These are phyloP conservation scores for Herpetospermum pedunculosum DNA, from an alignment of 306 rosid species.

Conservation along the genomic window DNA sequence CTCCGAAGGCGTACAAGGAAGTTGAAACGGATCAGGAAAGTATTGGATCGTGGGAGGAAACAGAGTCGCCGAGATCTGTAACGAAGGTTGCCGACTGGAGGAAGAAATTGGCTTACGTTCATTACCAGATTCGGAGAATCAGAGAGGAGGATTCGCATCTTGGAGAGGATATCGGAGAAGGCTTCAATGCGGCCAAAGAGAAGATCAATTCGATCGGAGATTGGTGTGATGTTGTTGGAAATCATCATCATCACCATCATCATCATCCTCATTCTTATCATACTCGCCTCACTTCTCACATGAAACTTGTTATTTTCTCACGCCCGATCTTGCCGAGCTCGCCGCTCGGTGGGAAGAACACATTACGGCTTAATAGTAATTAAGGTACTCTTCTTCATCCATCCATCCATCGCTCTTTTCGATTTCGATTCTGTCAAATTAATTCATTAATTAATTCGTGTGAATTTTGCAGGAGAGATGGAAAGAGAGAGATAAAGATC, in stretches of 20 bases:
- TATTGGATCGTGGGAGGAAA: constrained; percentile 32
- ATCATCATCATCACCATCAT: background rate
- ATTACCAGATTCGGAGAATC: constrained; percentile 37
- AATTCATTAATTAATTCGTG: background rate
- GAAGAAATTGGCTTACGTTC: constrained; percentile 18
- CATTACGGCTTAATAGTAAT: constrained; percentile 8
- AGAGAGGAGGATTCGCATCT: constrained; percentile 39
- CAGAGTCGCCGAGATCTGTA: constrained; percentile 35
- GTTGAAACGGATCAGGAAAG: constrained; percentile 26
- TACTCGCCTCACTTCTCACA: constrained; percentile 3
- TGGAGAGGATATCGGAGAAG: constrained; percentile 25
- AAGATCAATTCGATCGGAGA: background rate
- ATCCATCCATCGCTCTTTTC: too few species aligned
- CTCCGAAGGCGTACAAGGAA: constrained; percentile 7
- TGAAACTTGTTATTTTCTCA: constrained; percentile 19
- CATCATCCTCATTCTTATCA: background rate
- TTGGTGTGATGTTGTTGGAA: background rate
- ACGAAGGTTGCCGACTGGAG: constrained; percentile 17
- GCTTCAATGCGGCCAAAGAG: constrained; percentile 15
- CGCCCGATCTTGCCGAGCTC: constrained; percentile 34
- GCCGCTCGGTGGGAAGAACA: constrained; percentile 34
- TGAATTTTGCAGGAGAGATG: background rate
- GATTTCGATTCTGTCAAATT: background rate
- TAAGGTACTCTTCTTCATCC: background rate
- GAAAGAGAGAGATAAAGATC: background rate